Base-by-base conservation (phyloP, 176 grass and related monocot genomes). In the Guadua angustifolia region DNA sequence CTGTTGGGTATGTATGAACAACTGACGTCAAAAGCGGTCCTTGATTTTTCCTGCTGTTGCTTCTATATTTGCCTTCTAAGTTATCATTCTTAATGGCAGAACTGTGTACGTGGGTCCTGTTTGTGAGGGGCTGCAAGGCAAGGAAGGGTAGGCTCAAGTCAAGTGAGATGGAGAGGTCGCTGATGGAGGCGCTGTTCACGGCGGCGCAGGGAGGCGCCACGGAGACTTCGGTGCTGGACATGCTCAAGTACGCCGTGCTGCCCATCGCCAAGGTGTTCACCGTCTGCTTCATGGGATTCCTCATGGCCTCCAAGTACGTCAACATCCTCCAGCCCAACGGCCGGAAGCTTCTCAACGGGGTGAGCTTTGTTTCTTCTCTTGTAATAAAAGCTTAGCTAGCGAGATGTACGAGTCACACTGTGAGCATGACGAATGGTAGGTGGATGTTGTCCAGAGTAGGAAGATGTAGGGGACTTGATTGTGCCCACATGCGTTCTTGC, bases 181-280 rank as follows among this genome's bases (percentile, higher is more conserved):
- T 94, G 21, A 57, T 95, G 84, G 88, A 92, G 90, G 90, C 39
- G 35, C 81, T 94, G 81, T 63, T 80, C 25, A 80, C 40, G 8
- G 89, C 83, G 61, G 78, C 77, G 14, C 97, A 96, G 76, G 88
- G 91, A 7, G 89, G 93, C 14, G 25, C 89, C 42, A 32, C 71
- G 0, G 81, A 67, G 13, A 89, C 92, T 39, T 95, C 97, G 69
- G 74, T 99, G 69, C 68, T 96, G 5, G 77, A 88, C 29, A 94
- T 91, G 59, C 75, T 96, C 49, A 94, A 92, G 85, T 99, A 96
- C 5, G 93, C 97, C 33, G 60, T 96, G 46, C 66, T 99, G 75
- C 97, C 97, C 61, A 96, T 99, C 68, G 97, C 97, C 19, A 99
- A 99, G 81, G 97, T 99, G 66, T 99, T 99, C 70, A 92, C 97